A percentile compares a stretch with the other conserved stretches of the same genome.
These are phyloP conservation scores for Sporopachydermia quercuum DNA, from an alignment of 805 yeast genomes.

Conservation along the genomic window DNA sequence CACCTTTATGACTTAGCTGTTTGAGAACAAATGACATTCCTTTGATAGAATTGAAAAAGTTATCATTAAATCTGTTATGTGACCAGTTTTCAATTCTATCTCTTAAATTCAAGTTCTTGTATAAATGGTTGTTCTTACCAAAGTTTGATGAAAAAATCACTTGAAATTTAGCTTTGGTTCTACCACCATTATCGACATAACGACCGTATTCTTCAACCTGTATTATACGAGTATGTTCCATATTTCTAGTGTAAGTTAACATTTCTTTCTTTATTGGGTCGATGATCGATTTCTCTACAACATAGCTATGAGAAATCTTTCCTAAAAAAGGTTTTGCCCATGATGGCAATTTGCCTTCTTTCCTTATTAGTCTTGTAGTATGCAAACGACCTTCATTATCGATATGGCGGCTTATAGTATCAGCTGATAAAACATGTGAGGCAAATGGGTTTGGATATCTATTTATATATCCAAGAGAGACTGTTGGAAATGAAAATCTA, in stretches of 20 bases:
- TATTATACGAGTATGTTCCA: constrained; percentile 70
- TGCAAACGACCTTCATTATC: constrained; percentile 50
- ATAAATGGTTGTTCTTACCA: not conserved
- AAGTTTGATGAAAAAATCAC: not conserved
- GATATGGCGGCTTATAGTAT: constrained; percentile 48
- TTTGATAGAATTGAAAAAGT: constrained; percentile 46
- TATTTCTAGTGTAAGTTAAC: constrained; percentile 61
- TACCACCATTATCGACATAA: constrained; percentile 26
- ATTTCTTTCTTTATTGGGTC: constrained; percentile 43
- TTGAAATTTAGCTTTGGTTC: constrained; percentile 5
- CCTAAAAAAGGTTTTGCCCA: constrained; percentile 72
- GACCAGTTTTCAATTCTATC: constrained; percentile 77
- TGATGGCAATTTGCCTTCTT: constrained; percentile 65
- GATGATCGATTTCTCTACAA: constrained; percentile 63
- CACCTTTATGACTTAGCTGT: constrained; percentile 18
- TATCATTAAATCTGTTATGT: constrained; percentile 49
- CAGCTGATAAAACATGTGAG: constrained; percentile 70
- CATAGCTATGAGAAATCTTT: constrained; percentile 56
- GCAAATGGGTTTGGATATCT: constrained; percentile 69
- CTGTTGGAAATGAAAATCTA: constrained; percentile 46
- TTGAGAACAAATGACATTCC: constrained; percentile 76
- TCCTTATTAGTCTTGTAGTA: constrained; percentile 60
- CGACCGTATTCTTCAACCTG: constrained; percentile 64
- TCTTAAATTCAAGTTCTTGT: constrained; percentile 34
- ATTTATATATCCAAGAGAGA: constrained; percentile 62